Base-by-base conservation (phyloP, 768 basidiomycete species). In the Tulasnella calospora region DNA sequence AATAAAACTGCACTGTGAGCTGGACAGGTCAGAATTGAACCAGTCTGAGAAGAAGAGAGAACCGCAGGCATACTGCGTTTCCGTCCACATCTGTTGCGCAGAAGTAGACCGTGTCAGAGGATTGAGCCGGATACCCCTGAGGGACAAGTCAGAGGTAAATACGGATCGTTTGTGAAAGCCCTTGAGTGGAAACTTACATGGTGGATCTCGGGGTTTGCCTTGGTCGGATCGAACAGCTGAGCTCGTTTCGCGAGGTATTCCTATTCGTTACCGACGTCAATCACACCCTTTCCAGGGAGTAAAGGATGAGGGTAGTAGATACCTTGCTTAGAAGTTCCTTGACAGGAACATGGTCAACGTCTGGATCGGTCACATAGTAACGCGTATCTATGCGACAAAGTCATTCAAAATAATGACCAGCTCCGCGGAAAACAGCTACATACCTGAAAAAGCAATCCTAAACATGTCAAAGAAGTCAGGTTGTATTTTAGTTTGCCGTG, bases 31-130 rank as follows among this genome's bases (percentile, higher is more conserved):
- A 3, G 44, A 46, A 27, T 70, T 19, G 46, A 55, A 3, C 35
- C 40, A 5, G 19, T 23, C 23, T 51, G 2, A 19, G 17, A 19
- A 21, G 15, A 13, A 61, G 6, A 33, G 2, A 13, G 35, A 36
- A 19, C 12, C 27, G 73, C 30, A 71, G n/a, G 57, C 78, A 38
- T 51, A 80, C 79, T 6, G 92, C 93, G 83, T 94, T 95, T 2
- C 94, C 94, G 92, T 92, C 94, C 82, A 92, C 90, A 82, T 95
- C 94, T 10, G 90, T 88, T 4, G 93, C 94, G 9, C 95, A 90
- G 82, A 99, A 96, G 83, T 98, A 98, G 19, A 98, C 95, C 0
- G 97, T 98, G 83, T 99, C 97, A 0, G 94, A 94, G 1, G 93
- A 93, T 80, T 92, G 89, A 36, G 91, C 87, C 0, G 95, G 96